phyloP scores from a whole-genome alignment of 1,139 yeast species.

The Pneumocystis sp. region DNA sequence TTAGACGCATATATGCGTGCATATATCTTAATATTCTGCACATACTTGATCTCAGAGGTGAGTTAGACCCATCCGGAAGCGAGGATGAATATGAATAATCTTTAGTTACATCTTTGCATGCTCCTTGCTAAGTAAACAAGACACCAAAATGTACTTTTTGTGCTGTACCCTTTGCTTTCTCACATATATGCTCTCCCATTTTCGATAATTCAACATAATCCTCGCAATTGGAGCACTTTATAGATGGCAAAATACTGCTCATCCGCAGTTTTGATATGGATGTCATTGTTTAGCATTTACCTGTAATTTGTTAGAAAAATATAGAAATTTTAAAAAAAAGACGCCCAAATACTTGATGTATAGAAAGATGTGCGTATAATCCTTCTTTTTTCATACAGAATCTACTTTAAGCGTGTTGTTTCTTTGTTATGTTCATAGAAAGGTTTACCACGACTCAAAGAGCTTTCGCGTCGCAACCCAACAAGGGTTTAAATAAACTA shows the following conservation, averaged over 20 bases:
- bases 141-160: neutral
- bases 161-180: neutral
- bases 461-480: neutral
- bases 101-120: neutral
- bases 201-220: neutral
- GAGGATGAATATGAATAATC: neutral
- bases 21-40: neutral
- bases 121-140: neutral
- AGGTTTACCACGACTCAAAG: neutral
- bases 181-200: slow-evolving; percentile 1
- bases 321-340: neutral
- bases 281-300: neutral
- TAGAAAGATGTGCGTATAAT: neutral
- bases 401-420: neutral
- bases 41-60: neutral
- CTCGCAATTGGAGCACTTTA: neutral
- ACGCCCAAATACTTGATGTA: neutral
- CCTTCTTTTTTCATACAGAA: neutral
- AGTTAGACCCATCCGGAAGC: neutral
- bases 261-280: neutral
- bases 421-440: neutral
- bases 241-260: neutral
- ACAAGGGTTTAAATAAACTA: neutral
- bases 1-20: neutral
- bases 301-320: neutral